Conservation (phyloP, 805 yeast genomes). For the Priceomyces castillae region DNA sequence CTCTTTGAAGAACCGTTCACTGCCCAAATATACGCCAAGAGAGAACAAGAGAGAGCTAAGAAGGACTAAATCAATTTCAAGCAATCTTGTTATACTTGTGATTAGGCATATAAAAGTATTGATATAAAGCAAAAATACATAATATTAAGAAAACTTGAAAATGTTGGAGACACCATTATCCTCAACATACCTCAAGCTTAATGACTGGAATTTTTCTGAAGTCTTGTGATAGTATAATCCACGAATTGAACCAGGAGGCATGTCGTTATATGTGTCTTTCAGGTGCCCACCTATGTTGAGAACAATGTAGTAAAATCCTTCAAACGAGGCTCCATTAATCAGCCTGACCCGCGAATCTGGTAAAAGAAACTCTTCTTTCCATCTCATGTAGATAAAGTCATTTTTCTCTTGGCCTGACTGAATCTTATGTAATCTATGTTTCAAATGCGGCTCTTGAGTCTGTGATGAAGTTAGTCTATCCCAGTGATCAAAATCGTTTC, state of each 20-base stretch:
- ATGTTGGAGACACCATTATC: constrained; percentile 39
- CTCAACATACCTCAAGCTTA: constrained; percentile 58
- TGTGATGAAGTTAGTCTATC: constrained; percentile 45
- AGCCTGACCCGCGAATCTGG: constrained; percentile 71
- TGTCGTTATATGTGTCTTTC: neutral
- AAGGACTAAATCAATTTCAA: neutral
- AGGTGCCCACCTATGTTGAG: constrained; percentile 56
- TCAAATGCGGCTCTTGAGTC: constrained; percentile 43
- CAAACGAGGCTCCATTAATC: constrained; percentile 76
- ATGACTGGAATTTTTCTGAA: constrained; percentile 78
- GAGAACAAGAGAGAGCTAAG: constrained; percentile 41
- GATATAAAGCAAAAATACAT: neutral
- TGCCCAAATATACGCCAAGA: constrained; percentile 79
- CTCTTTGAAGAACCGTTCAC: constrained; percentile 96
- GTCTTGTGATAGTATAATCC: constrained; percentile 81
- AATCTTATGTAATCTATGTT: constrained; percentile 25
- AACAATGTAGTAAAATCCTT: constrained; percentile 87
- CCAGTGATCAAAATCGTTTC: constrained; percentile 51
- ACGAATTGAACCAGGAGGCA: constrained; percentile 61
- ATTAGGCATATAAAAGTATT: neutral
- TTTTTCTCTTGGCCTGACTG: constrained; percentile 29
- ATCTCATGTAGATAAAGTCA: constrained; percentile 71
- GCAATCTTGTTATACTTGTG: neutral
- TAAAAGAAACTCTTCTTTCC: constrained; percentile 88
- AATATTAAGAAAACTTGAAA: constrained; percentile 24